Evolutionary conservation across 768 basidiomycete species (phyloP).

Genomic region (Suillus ampliporus): DNA sequence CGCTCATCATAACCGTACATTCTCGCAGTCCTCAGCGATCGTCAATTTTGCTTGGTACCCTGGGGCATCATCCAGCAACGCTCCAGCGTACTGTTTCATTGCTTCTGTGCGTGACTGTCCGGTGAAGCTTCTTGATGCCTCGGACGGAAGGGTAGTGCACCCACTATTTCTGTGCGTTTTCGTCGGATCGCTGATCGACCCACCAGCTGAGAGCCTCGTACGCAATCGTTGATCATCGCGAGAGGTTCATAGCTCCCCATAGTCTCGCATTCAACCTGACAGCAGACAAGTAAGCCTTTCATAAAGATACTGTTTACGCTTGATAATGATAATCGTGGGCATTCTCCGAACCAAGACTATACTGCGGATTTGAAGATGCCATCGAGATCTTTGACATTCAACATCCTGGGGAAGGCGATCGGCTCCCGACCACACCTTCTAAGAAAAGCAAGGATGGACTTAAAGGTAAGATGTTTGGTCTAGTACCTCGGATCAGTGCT

Average conservation of each 20-base stretch:
- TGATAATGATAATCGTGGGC: background rate
- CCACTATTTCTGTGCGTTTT: background rate
- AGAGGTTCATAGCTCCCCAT: conserved; percentile 88
- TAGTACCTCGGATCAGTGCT: conserved; percentile 9
- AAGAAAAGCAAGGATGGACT: conserved; percentile 85
- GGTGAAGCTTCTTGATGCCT: conserved; percentile 82
- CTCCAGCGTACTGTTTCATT: conserved; percentile 80
- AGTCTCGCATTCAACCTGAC: conserved; percentile 77
- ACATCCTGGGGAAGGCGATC: conserved; percentile 72
- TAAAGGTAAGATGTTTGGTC: conserved; percentile 62
- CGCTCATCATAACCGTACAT: conserved; percentile 25
- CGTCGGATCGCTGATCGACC: background rate
- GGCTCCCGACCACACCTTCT: conserved; percentile 71
- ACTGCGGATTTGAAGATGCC: conserved; percentile 86
- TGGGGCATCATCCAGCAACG: conserved; percentile 59
- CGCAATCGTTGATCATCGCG: conserved; percentile 90
- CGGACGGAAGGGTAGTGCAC: conserved; percentile 68
- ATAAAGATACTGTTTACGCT: background rate
- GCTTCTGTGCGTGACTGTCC: conserved; percentile 86
- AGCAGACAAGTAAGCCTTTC: conserved; percentile 60
- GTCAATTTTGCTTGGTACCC: conserved; percentile 90
- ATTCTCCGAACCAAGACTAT: conserved; percentile 57
- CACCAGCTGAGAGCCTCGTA: conserved; percentile 88
- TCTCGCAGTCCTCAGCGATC: conserved; percentile 70
- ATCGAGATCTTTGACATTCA: conserved; percentile 86